Percentiles rank a stretch among this genome's conserved stretches.
These are phyloP conservation scores for Backusella tarrabulga DNA, from an alignment of 192 early-diverging fungal species.

Conservation along the genomic window DNA sequence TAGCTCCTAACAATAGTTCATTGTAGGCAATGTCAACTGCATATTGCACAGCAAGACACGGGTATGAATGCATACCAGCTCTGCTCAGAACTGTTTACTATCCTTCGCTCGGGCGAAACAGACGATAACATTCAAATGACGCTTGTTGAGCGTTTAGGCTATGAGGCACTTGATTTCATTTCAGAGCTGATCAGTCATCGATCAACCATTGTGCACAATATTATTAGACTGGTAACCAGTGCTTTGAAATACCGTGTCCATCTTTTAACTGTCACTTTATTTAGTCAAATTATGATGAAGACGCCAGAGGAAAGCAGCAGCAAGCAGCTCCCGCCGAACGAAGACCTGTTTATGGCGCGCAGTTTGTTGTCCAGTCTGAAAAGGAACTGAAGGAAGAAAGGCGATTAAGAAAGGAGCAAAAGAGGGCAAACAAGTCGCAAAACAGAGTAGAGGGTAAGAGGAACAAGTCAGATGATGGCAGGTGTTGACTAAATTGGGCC, in stretches of 20 bases:
- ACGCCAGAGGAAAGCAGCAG: not conserved
- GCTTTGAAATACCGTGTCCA: not conserved
- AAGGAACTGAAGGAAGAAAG: slow-evolving; percentile 60
- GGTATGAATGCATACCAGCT: slow-evolving; percentile 52
- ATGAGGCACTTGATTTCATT: slow-evolving; percentile 70
- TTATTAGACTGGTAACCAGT: slow-evolving; percentile 47
- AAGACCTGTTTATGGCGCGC: slow-evolving; percentile 56
- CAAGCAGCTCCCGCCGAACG: slow-evolving; percentile 23
- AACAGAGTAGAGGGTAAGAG: slow-evolving; percentile 14
- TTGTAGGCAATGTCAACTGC: slow-evolving; percentile 51
- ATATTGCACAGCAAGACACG: slow-evolving; percentile 42
- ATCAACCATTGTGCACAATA: slow-evolving; percentile 57
- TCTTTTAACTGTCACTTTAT: not conserved
- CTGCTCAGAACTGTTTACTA: slow-evolving; percentile 69
- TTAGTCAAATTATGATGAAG: slow-evolving; percentile 34
- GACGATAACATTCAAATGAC: slow-evolving; percentile 64
- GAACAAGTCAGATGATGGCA: not conserved
- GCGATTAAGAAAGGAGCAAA: slow-evolving; percentile 63
- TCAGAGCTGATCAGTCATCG: slow-evolving; percentile 56
- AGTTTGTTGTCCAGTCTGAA: slow-evolving; percentile 64
- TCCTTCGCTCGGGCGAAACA: slow-evolving; percentile 57
- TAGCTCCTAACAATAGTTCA: not conserved
- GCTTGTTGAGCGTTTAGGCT: slow-evolving; percentile 75
- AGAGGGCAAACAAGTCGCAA: slow-evolving; percentile 42
- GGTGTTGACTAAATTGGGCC: not conserved